A percentile compares a stretch with the other conserved stretches of the same genome.
phyloP scores from a whole-genome alignment of 129 eudicot genomes.

The Arctium minus region DNA sequence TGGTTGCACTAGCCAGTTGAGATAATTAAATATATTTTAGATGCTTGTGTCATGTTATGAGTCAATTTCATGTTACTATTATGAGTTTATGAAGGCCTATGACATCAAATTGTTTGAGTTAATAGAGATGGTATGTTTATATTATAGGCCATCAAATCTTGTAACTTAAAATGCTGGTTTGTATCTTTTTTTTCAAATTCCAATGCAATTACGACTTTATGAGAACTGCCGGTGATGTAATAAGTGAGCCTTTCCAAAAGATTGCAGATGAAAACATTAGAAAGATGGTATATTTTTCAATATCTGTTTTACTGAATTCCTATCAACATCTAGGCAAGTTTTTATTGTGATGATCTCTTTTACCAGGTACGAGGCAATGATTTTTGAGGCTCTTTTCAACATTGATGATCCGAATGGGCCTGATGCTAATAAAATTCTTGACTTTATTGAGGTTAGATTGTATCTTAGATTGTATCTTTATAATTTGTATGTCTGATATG shows the following conservation, averaged over 20 bases:
- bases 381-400: constrained; percentile 43
- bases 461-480: background rate
- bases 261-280: background rate
- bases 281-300: background rate
- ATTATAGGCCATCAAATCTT: background rate
- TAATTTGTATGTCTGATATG: background rate
- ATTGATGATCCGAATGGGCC: constrained; percentile 36
- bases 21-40: background rate
- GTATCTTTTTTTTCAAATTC: background rate
- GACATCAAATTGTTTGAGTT: background rate
- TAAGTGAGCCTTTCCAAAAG: background rate
- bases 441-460: constrained; percentile 42
- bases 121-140: background rate
- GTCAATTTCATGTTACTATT: background rate
- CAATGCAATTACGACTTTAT: background rate
- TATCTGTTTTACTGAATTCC: background rate
- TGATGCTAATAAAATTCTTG: constrained; percentile 29
- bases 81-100: background rate
- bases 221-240: background rate
- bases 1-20: background rate
- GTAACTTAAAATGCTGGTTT: background rate
- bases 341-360: background rate
- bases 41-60: background rate
- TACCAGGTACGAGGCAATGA: constrained; percentile 35
- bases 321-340: background rate